Conservation (phyloP, 2,329 filamentous ascomycete genomes). For the Talaromyces sp. region DNA sequence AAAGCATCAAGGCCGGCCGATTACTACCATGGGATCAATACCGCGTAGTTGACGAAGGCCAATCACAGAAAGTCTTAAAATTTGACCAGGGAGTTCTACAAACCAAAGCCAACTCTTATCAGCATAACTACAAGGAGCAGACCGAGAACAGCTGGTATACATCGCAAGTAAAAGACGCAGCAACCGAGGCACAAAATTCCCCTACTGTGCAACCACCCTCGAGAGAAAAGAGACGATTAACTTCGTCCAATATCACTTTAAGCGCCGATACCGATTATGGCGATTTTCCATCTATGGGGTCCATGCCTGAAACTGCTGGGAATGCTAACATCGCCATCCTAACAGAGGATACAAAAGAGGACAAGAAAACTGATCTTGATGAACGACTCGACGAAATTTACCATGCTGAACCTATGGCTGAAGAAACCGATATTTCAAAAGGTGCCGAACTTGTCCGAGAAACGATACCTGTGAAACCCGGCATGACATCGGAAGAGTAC, state of each 20-base stretch:
- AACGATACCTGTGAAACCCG: slow-evolving; percentile 28
- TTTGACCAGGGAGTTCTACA: slow-evolving; percentile 60
- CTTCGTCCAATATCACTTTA: slow-evolving; percentile 5
- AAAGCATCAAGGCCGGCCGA: slow-evolving; percentile 76
- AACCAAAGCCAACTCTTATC: slow-evolving; percentile 58
- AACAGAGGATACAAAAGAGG: background rate
- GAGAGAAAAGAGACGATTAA: background rate
- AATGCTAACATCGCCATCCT: background rate
- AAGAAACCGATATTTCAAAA: background rate
- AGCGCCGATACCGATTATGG: slow-evolving; percentile 35
- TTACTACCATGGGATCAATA: slow-evolving; percentile 83
- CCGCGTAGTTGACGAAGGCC: slow-evolving; percentile 77
- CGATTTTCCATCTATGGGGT: slow-evolving; percentile 31
- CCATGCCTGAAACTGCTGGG: background rate
- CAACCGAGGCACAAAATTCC: slow-evolving; percentile 22
- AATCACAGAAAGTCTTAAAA: slow-evolving; percentile 70
- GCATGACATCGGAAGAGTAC: slow-evolving; percentile 83
- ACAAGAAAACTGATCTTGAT: background rate
- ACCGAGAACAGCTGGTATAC: slow-evolving; percentile 79
- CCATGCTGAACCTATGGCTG: background rate
- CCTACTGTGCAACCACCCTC: slow-evolving; percentile 23
- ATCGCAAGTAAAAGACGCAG: slow-evolving; percentile 54
- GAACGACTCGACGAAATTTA: background rate
- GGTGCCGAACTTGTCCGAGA: slow-evolving; percentile 11
- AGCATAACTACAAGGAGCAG: slow-evolving; percentile 71